phyloP scores from a whole-genome alignment of 2,329 filamentous ascomycete species.

The Colletotrichum sublineola region DNA sequence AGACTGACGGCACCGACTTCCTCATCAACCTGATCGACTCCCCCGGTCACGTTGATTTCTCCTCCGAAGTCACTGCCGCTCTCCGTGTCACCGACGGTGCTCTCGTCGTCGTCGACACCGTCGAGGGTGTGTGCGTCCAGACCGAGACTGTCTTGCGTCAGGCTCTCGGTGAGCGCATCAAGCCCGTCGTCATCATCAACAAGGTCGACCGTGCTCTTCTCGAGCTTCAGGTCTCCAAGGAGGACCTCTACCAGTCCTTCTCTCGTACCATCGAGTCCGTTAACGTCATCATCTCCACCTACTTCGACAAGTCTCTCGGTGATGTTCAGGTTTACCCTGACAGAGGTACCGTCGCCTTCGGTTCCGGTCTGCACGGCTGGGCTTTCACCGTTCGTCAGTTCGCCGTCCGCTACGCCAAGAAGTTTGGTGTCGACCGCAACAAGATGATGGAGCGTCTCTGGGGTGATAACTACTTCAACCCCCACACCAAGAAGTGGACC shows the following conservation, averaged over 20 bases:
- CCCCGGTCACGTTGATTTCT: constrained; percentile 99
- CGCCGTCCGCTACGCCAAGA: constrained; percentile 96
- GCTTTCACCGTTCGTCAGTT: constrained; percentile 99
- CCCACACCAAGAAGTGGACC: constrained; percentile 99
- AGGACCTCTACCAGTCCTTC: constrained; percentile 99
- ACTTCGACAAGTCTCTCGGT: constrained; percentile 96
- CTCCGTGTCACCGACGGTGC: constrained; percentile 99
- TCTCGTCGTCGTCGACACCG: constrained; percentile 99
- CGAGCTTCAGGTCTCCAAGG: constrained; percentile 98
- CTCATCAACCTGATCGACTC: constrained; percentile 99
- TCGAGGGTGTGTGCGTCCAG: constrained; percentile 99
- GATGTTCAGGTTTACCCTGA: constrained; percentile 99
- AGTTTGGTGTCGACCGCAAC: constrained; percentile 99
- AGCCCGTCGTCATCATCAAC: constrained; percentile 99
- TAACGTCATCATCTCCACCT: constrained; percentile 99
- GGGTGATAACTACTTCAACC: constrained; percentile 99
- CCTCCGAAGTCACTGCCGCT: constrained; percentile 98
- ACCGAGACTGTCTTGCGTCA: constrained; percentile 99
- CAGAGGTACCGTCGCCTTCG: constrained; percentile 97
- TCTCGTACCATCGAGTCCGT: constrained; percentile 99
- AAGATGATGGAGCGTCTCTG: constrained; percentile 99
- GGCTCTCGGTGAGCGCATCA: constrained; percentile 99
- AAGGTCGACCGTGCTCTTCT: constrained; percentile 99
- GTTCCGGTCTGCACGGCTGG: constrained; percentile 99
- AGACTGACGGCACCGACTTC: constrained; percentile 94